Conservation (phyloP, 768 basidiomycete genomes). For the Flagelloscypha sp. region DNA sequence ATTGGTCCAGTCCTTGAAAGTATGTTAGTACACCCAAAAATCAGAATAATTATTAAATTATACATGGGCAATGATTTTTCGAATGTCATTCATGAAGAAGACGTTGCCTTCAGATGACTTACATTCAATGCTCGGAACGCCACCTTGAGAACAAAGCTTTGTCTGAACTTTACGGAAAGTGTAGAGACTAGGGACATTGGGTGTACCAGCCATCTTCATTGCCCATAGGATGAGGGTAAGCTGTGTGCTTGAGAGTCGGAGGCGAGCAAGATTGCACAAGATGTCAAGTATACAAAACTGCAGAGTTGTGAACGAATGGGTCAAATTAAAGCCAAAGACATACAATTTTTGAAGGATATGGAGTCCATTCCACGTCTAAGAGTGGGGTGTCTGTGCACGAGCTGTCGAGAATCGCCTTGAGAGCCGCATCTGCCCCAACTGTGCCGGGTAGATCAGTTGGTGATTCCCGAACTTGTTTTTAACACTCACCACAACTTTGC, state of each 20-base stretch:
- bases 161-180: slow-evolving; percentile 16
- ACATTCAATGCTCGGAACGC: slow-evolving; percentile 14
- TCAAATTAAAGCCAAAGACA: too few relatives aligned
- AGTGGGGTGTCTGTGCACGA: too few relatives aligned
- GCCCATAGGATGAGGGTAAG: slow-evolving; percentile 25
- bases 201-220: slow-evolving; percentile 17
- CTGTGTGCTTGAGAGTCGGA: slow-evolving; percentile 20
- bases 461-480: too few relatives aligned
- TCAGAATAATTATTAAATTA: slow-evolving; percentile 3
- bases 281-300: slow-evolving; percentile 24
- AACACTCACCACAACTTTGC: too few relatives aligned
- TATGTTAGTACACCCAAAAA: not conserved
- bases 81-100: slow-evolving; percentile 23
- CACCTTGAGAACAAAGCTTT: slow-evolving; percentile 8
- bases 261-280: slow-evolving; percentile 23
- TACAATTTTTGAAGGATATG: too few relatives aligned
- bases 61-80: slow-evolving; percentile 19
- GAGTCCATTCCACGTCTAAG: too few relatives aligned
- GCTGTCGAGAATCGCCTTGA: too few relatives aligned
- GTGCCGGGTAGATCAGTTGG: too few relatives aligned
- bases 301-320: too few relatives aligned
- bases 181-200: slow-evolving; percentile 21
- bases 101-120: slow-evolving; percentile 19
- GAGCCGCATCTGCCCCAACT: too few relatives aligned
- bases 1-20: slow-evolving; percentile 23